Conservation (phyloP, 1,284 basidiomycete species). For the Cryptococcus wingfieldii region DNA sequence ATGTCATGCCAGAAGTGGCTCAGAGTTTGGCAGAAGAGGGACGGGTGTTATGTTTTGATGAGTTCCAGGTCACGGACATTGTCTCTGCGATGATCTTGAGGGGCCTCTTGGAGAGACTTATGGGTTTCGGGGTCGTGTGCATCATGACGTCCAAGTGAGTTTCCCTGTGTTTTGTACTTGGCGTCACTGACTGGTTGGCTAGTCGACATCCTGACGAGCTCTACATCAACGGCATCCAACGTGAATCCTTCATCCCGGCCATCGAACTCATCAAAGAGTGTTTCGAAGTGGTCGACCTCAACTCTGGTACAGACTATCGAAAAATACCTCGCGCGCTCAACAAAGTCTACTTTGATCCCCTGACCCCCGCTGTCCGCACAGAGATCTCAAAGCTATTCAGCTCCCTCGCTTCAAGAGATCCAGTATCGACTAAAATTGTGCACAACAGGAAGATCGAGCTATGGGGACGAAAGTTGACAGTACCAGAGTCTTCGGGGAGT, state of each 20-base stretch:
- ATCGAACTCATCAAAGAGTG: constrained; percentile 87
- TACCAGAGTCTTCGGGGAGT: constrained; percentile 72
- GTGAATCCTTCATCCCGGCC: constrained; percentile 91
- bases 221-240: constrained; percentile 98
- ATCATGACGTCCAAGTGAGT: constrained; percentile 95
- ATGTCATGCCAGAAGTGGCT: constrained; percentile 80
- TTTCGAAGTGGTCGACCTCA: constrained; percentile 83
- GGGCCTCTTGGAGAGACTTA: constrained; percentile 75
- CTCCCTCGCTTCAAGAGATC: constrained; percentile 56
- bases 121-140: constrained; percentile 84
- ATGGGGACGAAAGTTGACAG: constrained; percentile 78
- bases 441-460: constrained; percentile 65
- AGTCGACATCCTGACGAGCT: constrained; percentile 96
- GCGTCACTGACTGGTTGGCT: background rate
- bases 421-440: constrained; percentile 54
- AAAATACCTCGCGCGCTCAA: constrained; percentile 83
- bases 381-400: constrained; percentile 75
- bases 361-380: constrained; percentile 59
- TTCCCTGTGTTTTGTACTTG: background rate
- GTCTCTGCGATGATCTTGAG: constrained; percentile 98
- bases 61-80: constrained; percentile 99
- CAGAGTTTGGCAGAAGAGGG: constrained; percentile 81
- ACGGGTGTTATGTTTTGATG: constrained; percentile 90
- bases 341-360: constrained; percentile 84
- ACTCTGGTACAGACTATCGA: constrained; percentile 96